A percentile compares a stretch with the other conserved stretches of the same genome.
phyloP scores from a whole-genome alignment of 2,329 filamentous ascomycete species.

The Alternaria solani region DNA sequence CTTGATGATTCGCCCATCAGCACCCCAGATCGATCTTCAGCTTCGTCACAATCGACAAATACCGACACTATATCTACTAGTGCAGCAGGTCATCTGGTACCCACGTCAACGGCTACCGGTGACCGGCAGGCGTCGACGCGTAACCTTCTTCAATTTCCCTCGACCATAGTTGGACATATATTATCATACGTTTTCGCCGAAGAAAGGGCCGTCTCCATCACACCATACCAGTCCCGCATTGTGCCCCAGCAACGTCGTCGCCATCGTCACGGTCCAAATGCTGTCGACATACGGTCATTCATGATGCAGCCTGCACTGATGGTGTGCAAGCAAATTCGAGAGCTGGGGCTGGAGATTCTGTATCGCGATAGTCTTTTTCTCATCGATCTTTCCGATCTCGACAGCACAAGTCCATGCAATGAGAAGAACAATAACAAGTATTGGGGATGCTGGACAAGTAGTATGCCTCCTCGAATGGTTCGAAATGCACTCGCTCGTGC shows the following conservation, averaged over 20 bases:
- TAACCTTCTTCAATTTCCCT: slow-evolving; percentile 23
- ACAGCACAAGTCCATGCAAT: slow-evolving; percentile 13
- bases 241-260: slow-evolving; percentile 28
- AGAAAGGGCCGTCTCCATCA: slow-evolving; percentile 25
- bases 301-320: slow-evolving; percentile 15
- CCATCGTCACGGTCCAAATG: slow-evolving; percentile 25
- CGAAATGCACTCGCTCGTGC: slow-evolving; percentile 24
- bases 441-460: slow-evolving; percentile 31
- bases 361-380: slow-evolving; percentile 31
- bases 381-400: slow-evolving; percentile 33
- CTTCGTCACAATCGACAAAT: slow-evolving; percentile 19
- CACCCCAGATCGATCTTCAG: background rate
- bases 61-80: background rate
- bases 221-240: slow-evolving; percentile 15
- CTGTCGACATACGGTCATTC: slow-evolving; percentile 32
- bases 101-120: background rate
- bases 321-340: slow-evolving; percentile 7
- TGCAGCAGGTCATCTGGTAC: background rate
- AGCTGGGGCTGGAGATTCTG: slow-evolving; percentile 25
- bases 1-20: slow-evolving; percentile 3
- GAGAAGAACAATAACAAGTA: slow-evolving; percentile 25
- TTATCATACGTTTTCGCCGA: slow-evolving; percentile 28
- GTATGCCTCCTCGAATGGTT: slow-evolving; percentile 27
- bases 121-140: slow-evolving; percentile 2
- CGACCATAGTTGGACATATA: slow-evolving; percentile 30